Conservation (phyloP, 2,329 filamentous ascomycete genomes). For the Plectosphaerella cucumerina region DNA sequence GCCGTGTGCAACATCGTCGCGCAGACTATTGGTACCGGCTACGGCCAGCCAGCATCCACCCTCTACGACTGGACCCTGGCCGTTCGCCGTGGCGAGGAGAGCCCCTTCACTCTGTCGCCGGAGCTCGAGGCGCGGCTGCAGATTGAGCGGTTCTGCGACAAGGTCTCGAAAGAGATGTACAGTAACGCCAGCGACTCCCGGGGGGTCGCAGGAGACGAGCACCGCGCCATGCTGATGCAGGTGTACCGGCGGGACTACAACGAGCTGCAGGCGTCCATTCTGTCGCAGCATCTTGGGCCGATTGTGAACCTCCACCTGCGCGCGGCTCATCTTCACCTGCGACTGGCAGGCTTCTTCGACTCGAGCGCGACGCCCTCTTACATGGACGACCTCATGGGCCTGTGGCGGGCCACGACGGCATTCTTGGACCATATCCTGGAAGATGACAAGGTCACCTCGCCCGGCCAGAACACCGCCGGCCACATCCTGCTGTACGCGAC, state of each 20-base stretch:
- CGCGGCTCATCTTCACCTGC: slow-evolving; percentile 70
- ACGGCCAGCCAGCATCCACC: slow-evolving; percentile 75
- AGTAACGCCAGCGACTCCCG: slow-evolving; percentile 71
- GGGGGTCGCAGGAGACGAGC: slow-evolving; percentile 63
- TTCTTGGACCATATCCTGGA: slow-evolving; percentile 65
- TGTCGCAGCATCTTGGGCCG: slow-evolving; percentile 54
- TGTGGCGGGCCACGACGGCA: slow-evolving; percentile 67
- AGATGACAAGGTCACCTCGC: slow-evolving; percentile 43
- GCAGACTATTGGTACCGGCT: slow-evolving; percentile 77
- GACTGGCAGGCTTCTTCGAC: slow-evolving; percentile 78
- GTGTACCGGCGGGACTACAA: slow-evolving; percentile 62
- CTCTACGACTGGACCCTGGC: slow-evolving; percentile 72
- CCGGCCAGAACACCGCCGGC: slow-evolving; percentile 40
- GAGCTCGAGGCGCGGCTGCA: slow-evolving; percentile 66
- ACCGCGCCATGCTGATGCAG: slow-evolving; percentile 62
- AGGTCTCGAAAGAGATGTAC: slow-evolving; percentile 75
- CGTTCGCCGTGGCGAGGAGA: slow-evolving; percentile 54
- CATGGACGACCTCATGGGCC: slow-evolving; percentile 67
- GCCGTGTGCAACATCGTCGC: slow-evolving; percentile 82
- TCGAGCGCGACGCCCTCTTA: slow-evolving; percentile 68
- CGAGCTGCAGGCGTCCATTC: slow-evolving; percentile 57
- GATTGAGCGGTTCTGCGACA: slow-evolving; percentile 73
- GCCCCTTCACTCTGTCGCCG: slow-evolving; percentile 52
- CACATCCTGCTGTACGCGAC: slow-evolving; percentile 62
- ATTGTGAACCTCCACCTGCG: slow-evolving; percentile 64